Evolutionary conservation across 306 rosid species (phyloP), one percentile per base, ranked within the genome.

Genomic region (Rosa lucieae): DNA sequence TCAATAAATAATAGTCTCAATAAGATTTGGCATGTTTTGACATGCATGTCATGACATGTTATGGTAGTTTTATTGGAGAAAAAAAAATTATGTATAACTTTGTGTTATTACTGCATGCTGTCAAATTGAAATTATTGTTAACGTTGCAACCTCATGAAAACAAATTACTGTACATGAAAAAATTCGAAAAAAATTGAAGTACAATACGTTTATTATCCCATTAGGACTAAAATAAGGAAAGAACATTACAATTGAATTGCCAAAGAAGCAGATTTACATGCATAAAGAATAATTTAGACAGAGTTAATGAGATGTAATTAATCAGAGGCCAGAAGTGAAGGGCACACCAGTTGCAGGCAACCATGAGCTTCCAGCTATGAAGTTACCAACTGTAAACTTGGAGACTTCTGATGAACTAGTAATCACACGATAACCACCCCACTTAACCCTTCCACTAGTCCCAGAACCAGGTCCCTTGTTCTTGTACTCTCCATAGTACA

Each of bases 401-500:
- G 85, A 82, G 5, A 86, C 93, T 49, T 81, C 87, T 0, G 73
- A 67, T 12, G 80, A 61, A 26, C 77, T 86, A 1, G 68, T 81
- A 35, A 88, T 82, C 3, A 83, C 86, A 39, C 10, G 91, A 51
- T 80, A 88, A 5, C 94, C 94, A 40, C 66, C 55, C 94, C 94
- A 90, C 0, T 78, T 83, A 8, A 88, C 91, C 55, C 94, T 74
- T 2, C 44, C 52, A 10, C 83, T 29, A 0, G 92, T 88, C 8
- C 84, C 79, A 23, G 86, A 84, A 47, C 84, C 35, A 0, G 92
- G 92, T 3, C 94, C 94, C 29, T 39, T 37, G 23, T 87, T 90
- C 74, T 65, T 82, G 35, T 83, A 88, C 72, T 87, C 94, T 21
- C 92, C 90, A 80, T 90, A 90, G 58, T 83, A 85, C 83, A 90